Evolutionary conservation across 1,284 basidiomycete genomes (phyloP), one percentile per base, ranked within the genome.

Genomic region (Phaffia rhodozyma): DNA sequence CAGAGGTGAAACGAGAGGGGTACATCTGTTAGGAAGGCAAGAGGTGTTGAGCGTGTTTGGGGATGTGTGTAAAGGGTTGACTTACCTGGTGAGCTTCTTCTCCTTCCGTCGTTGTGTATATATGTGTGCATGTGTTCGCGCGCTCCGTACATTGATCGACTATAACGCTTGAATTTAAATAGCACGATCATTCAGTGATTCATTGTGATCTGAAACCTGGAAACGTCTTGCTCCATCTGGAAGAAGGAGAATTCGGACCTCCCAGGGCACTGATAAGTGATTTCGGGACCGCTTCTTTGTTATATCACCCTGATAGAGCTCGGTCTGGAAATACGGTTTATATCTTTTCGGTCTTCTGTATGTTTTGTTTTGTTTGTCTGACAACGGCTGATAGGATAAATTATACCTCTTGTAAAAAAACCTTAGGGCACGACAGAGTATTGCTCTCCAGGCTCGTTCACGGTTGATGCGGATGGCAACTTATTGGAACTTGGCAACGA

Each of bases 191-290:
- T 70, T 87, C 87, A 0, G 89, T 96, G 51, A 72, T 97, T 38
- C 92, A 97, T 73, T 82, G 96, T 5, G 92, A 96, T 71, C 76
- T 94, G 67, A 94, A 96, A 74, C 91, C 91, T 18, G 91, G 89
- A 5, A 97, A 97, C 70, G 89, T 96, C 2, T 77, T 97, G 5
- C 75, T 97, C 53, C 92, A 92, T 16, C 91, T 88, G 85, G 91
- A 94, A 69, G 89, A 92, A 66, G 87, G 86, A n/a, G 79, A 80
- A 23, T 47, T 43, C 47, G 57, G 23, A 61, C 30, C n/a, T 55
- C n/a, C 29, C 38, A 58, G 9, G 13, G 43, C 25, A 38, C 25
- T 59, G 29, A 25, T 55, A 25, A 52, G 38, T 62, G 92, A 97
- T 71, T 97, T 97, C 74, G 92, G 92, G 4, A 94, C 91, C 0